phyloP scores from a whole-genome alignment of 2,329 filamentous ascomycete genomes.

The Colletotrichum spaethianum region DNA sequence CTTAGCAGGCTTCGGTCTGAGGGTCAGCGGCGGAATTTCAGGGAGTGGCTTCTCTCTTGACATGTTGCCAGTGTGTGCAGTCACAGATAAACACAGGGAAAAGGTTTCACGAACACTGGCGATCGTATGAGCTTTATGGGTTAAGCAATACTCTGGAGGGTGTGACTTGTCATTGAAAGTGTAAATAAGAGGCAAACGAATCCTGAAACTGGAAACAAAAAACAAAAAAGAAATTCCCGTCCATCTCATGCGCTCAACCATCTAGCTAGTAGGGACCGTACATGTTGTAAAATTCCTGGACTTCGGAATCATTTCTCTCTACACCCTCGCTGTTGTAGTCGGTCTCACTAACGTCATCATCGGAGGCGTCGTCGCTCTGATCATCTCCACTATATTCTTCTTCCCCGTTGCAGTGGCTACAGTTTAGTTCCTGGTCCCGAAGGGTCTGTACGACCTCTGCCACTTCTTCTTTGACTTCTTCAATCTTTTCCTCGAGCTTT shows the following conservation, averaged over 20 bases:
- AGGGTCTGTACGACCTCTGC: background rate
- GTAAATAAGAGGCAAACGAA: background rate
- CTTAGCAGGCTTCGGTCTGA: background rate
- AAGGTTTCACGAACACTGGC: background rate
- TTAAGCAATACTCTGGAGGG: background rate
- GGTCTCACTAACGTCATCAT: background rate
- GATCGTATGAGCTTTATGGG: no score
- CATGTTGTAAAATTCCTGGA: conserved; percentile 2
- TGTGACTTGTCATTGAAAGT: background rate
- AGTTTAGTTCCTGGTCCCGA: conserved; percentile 1
- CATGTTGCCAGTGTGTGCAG: background rate
- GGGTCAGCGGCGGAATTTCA: background rate
- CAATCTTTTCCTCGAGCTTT: conserved; percentile 8
- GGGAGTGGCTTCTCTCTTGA: conserved; percentile 2
- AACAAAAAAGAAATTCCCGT: background rate
- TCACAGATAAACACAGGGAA: background rate
- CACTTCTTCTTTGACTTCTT: conserved; percentile 12
- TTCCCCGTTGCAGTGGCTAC: background rate
- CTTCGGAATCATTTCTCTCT: background rate
- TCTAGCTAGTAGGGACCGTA: conserved; percentile 5
- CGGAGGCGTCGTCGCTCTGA: background rate
- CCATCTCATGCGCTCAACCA: background rate
- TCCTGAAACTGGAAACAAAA: conserved; percentile 1
- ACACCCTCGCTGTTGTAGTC: background rate
- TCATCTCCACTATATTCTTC: conserved; percentile 2